phyloP scores from a whole-genome alignment of 176 grass and related monocot species.

The Aegilops umbellulata region DNA sequence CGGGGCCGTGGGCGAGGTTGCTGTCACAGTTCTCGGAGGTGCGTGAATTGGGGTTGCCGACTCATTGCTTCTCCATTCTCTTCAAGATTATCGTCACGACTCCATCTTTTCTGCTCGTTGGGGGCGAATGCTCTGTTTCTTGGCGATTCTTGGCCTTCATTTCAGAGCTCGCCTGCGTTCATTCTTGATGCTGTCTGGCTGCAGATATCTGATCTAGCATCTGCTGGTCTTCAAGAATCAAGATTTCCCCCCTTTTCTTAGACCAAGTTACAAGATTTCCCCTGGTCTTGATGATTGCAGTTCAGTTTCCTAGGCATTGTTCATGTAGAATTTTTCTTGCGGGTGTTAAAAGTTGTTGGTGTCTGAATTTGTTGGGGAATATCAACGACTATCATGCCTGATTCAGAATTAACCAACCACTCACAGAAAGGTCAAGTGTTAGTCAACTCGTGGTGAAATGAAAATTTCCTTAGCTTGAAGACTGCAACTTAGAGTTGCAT shows the following conservation, averaged over 20 bases:
- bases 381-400: neutral
- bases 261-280: no score
- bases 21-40: conserved; percentile 55
- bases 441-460: neutral
- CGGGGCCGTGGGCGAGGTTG: conserved; percentile 55
- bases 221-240: no score
- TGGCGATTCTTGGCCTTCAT: neutral
- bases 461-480: neutral
- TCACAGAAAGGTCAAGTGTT: neutral
- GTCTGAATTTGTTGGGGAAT: no score
- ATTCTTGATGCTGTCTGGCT: no score
- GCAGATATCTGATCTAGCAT: no score
- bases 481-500: neutral
- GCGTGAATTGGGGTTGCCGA: neutral
- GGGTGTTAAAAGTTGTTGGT: no score
- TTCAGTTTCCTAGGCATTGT: no score
- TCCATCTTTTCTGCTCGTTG: neutral
- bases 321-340: no score
- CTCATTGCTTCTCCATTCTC: neutral
- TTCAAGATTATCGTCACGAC: neutral
- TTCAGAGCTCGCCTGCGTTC: neutral
- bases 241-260: no score
- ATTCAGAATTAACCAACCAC: neutral
- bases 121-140: neutral
- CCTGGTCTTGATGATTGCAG: no score